Conservation (phyloP, 371 early-diverging fungal species). For the Coemansia sp. region DNA sequence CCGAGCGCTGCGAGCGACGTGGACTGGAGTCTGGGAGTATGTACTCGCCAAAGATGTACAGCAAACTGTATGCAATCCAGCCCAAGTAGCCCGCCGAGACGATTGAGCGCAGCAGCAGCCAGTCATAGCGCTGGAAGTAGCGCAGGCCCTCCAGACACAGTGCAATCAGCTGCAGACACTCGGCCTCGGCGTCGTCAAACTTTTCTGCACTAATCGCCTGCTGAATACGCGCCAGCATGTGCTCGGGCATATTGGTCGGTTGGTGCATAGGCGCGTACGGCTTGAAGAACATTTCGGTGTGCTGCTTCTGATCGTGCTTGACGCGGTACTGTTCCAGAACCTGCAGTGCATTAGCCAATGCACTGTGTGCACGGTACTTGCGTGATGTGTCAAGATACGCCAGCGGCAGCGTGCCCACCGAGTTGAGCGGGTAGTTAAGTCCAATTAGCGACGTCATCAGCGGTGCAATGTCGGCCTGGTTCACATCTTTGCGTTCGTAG, state of each 20-base stretch:
- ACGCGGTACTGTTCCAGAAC: constrained; percentile 81
- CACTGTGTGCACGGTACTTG: constrained; percentile 67
- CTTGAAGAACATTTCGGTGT: constrained; percentile 72
- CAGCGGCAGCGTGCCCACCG: constrained; percentile 86
- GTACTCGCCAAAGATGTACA: constrained; percentile 60
- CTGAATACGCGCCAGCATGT: constrained; percentile 59
- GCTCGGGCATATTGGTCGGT: constrained; percentile 55
- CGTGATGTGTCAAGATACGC: constrained; percentile 67
- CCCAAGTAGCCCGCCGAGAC: constrained; percentile 89
- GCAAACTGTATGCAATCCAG: constrained; percentile 83
- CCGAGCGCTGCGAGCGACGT: constrained; percentile 35
- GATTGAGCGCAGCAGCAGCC: constrained; percentile 83
- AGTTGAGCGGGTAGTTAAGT: constrained; percentile 83
- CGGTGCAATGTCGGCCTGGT: constrained; percentile 94
- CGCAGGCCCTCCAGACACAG: constrained; percentile 80
- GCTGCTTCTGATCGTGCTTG: constrained; percentile 77
- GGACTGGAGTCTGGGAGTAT: constrained; percentile 12
- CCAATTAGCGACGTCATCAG: constrained; percentile 90
- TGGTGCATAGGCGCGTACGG: constrained; percentile 65
- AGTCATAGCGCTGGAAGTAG: constrained; percentile 95
- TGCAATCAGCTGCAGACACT: constrained; percentile 61
- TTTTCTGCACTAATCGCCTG: constrained; percentile 58
- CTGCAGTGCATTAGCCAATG: constrained; percentile 79
- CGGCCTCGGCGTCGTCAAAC: constrained; percentile 63
- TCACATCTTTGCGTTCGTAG: constrained; percentile 72